Evolutionary conservation across 805 yeast species (phyloP).

Genomic region (Deakozyma indianensis): DNA sequence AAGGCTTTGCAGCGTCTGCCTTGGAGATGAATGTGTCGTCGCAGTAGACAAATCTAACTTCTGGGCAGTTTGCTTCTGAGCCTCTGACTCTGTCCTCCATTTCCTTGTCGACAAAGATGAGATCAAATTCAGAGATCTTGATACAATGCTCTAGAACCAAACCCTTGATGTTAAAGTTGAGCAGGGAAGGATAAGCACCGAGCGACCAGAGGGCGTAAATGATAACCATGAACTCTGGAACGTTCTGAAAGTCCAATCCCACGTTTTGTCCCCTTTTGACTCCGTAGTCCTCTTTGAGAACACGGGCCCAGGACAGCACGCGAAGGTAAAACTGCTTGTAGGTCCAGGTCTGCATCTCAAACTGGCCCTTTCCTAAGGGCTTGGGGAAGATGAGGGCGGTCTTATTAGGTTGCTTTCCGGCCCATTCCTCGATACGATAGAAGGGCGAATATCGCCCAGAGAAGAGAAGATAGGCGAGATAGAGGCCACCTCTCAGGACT

Average conservation of each 20-base stretch:
- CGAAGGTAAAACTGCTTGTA: conserved; percentile 55
- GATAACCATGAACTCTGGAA: conserved; percentile 62
- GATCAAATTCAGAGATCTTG: conserved; percentile 45
- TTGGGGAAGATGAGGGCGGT: conserved; percentile 53
- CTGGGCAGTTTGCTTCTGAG: conserved; percentile 7
- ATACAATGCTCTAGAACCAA: conserved; percentile 70
- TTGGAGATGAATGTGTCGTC: conserved; percentile 32
- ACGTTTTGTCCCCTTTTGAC: conserved; percentile 54
- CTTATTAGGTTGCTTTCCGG: conserved; percentile 31
- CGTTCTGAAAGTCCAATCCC: conserved; percentile 66
- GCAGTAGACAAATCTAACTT: conserved; percentile 12
- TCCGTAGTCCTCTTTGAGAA: conserved; percentile 48
- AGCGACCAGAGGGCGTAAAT: conserved; percentile 87
- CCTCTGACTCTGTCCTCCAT: conserved; percentile 34
- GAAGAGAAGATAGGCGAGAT: conserved; percentile 3
- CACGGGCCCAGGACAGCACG: conserved; percentile 49
- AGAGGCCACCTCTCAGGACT: conserved; percentile 4
- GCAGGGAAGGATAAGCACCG: conserved; percentile 79
- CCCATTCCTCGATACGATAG: conserved; percentile 54
- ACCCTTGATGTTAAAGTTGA: conserved; percentile 67
- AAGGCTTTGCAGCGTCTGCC: conserved; percentile 27
- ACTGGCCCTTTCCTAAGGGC: conserved; percentile 37
- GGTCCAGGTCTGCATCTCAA: conserved; percentile 47
- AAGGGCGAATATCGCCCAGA: conserved; percentile 37
- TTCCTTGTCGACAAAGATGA: conserved; percentile 63